Evolutionary conservation across 768 basidiomycete genomes (phyloP), one percentile per base, ranked within the genome.

Genomic region (Russula emetica): DNA sequence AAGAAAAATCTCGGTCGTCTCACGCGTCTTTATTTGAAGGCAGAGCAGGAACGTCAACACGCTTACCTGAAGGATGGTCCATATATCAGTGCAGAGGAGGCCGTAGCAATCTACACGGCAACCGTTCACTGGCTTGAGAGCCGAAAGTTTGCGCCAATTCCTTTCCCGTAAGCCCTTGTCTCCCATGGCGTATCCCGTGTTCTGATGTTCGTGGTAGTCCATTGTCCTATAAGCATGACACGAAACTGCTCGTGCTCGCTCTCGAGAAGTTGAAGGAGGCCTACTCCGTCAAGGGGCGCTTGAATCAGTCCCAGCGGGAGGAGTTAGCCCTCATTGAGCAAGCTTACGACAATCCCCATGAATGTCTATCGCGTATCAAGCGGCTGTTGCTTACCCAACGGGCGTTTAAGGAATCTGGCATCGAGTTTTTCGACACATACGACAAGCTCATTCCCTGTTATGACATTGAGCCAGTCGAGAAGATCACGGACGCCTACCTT

Each of bases 101-200:
- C 96, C 58, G 96, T 98, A 24, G 97, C 97, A 3, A 94, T 98
- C 72, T 99, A 98, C 76, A 96, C 96, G 0, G 93, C 95, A 11
- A 98, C 96, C 0, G 96, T 98, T 2, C 96, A 99, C 76, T 99
- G 97, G 97, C 81, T 99, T 26, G 97, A 99, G 76, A 93, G 90
- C 70, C 84, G 96, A 70, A 98, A 98, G 74, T 98, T 98, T 76
- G 90, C 94, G 7, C 96, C 97, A 2, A 99, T 99, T 70, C 97
- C 97, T 44, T 99, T 99, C 87, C 97, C 97, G 81, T 90, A 72
- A 71, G 86, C 75, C 10, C 40, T 40, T 54, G 18, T 54, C n/a
- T 42, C 6, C 28, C 4, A 13, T 24, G 38, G 50, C 32, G 9
- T 24, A 30, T 30, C 54, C 22, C 28, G 22, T 7, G 57, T 34